These are phyloP conservation scores for Podospora fimiseda DNA, from an alignment of 495 filamentous ascomycete genomes.

Conservation along the genomic window DNA sequence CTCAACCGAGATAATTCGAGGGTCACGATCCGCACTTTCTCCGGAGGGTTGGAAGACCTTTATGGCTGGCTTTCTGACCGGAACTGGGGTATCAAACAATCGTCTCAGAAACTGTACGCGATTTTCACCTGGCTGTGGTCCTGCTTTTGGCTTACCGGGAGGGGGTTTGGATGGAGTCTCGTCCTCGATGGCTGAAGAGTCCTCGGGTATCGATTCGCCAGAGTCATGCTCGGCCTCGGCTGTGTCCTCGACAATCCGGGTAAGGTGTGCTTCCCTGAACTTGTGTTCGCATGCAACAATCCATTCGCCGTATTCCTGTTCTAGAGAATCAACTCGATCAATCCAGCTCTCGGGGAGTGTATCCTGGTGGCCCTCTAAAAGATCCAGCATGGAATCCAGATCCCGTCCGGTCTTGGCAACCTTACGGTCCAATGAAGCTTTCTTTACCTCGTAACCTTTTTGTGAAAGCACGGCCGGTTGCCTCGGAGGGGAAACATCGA, in stretches of 20 bases:
- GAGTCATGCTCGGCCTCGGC: not conserved
- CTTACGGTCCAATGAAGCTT: slow-evolving; percentile 57
- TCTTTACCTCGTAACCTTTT: slow-evolving; percentile 55
- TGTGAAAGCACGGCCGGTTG: slow-evolving; percentile 29
- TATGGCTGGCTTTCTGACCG: slow-evolving; percentile 11
- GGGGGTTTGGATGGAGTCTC: not conserved
- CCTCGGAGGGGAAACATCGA: slow-evolving; percentile 14
- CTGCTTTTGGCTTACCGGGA: not conserved
- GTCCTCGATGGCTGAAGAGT: not conserved
- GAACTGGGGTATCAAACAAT: not conserved
- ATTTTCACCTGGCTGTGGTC: not conserved
- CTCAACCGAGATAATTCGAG: not conserved
- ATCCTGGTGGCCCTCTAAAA: slow-evolving; percentile 74
- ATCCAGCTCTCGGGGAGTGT: slow-evolving; percentile 83
- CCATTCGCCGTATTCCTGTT: slow-evolving; percentile 78
- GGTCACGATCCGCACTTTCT: slow-evolving; percentile 3
- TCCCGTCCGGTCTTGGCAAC: slow-evolving; percentile 63
- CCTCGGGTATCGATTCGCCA: not conserved
- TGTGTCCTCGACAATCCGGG: slow-evolving; percentile 8
- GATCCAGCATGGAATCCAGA: slow-evolving; percentile 78
- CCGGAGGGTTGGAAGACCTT: slow-evolving; percentile 13
- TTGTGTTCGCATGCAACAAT: slow-evolving; percentile 40
- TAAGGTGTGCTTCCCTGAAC: slow-evolving; percentile 31
- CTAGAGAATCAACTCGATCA: slow-evolving; percentile 71
- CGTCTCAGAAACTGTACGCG: not conserved